A percentile compares a stretch with the other conserved stretches of the same genome.
Conservation (phyloP, 2,329 filamentous ascomycete genomes). For the Fusarium penzigii region DNA sequence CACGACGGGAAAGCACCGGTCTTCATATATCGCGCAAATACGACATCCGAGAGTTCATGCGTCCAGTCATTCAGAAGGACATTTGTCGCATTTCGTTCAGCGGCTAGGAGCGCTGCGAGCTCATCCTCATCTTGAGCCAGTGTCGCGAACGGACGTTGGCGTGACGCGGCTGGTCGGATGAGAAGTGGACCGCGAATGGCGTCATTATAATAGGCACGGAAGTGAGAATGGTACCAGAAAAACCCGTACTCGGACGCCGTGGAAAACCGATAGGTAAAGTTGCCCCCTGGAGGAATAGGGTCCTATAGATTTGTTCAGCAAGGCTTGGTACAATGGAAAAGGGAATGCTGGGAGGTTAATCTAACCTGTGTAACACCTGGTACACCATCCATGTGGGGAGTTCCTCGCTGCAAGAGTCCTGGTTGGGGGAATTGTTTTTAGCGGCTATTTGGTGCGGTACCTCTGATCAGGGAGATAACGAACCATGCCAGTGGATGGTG, state of each 20-base stretch:
- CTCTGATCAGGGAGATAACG: neutral
- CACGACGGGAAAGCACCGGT: slow-evolving; percentile 1
- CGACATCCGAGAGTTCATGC: neutral
- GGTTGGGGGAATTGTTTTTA: neutral
- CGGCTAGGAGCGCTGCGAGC: neutral
- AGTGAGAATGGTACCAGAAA: slow-evolving; percentile 3
- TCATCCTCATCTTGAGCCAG: neutral
- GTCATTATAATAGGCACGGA: slow-evolving; percentile 1
- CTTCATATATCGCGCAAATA: neutral
- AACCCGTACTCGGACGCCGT: neutral
- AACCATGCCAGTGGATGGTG: slow-evolving; percentile 8
- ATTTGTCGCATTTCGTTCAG: neutral
- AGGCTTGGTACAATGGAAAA: too few relatives aligned
- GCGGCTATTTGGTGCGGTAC: slow-evolving; percentile 1
- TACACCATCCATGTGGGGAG: neutral
- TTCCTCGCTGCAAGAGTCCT: too few relatives aligned
- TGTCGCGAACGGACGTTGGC: neutral
- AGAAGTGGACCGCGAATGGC: neutral
- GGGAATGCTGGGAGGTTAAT: too few relatives aligned
- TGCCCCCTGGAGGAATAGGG: slow-evolving; percentile 1
- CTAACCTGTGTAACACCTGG: slow-evolving; percentile 1
- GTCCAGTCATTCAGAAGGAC: slow-evolving; percentile 1
- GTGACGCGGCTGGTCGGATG: neutral
- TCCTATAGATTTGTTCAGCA: too few relatives aligned
- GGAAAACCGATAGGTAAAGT: slow-evolving; percentile 1